Percentiles rank a stretch among this genome's conserved stretches.
Evolutionary conservation across 441 rosid genomes (phyloP).

Genomic region (Cnidoscolus chayamansa): DNA sequence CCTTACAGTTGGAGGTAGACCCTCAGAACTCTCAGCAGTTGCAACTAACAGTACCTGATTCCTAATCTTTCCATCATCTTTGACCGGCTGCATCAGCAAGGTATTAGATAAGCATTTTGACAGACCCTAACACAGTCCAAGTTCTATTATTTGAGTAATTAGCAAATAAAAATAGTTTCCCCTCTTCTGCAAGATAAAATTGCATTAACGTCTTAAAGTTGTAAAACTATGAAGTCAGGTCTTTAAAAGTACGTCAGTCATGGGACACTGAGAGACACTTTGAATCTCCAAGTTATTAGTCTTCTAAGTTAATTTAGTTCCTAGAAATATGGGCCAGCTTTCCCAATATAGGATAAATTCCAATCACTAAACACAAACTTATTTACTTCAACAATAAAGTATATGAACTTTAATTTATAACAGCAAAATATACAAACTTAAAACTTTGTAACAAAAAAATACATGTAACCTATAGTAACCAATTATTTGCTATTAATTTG

Average conservation of each 20-base stretch:
- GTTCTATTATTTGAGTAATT: conserved; percentile 7
- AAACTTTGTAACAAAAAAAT: no score
- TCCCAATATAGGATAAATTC: background rate
- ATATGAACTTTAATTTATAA: no score
- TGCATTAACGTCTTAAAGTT: background rate
- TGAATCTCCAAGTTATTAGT: background rate
- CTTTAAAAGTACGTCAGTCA: background rate
- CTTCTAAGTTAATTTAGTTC: background rate
- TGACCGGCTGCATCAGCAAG: conserved; percentile 37
- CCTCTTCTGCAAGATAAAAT: conserved; percentile 2
- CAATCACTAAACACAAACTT: no score
- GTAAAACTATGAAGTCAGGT: background rate
- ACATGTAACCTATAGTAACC: no score
- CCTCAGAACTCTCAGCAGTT: conserved; percentile 81
- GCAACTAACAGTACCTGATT: conserved; percentile 76
- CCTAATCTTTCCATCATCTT: conserved; percentile 38
- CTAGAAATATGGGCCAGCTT: background rate
- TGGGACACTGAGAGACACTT: no score
- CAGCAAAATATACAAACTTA: no score
- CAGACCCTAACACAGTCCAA: conserved; percentile 11
- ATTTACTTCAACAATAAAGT: no score
- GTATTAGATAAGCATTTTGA: conserved; percentile 19
- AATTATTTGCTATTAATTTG: no score
- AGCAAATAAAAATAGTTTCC: conserved; percentile 1
- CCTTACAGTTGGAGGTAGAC: conserved; percentile 74